A percentile compares a stretch with the other conserved stretches of the same genome.
phyloP scores from a whole-genome alignment of 805 yeast species.

The Teunomyces funiuensis region DNA sequence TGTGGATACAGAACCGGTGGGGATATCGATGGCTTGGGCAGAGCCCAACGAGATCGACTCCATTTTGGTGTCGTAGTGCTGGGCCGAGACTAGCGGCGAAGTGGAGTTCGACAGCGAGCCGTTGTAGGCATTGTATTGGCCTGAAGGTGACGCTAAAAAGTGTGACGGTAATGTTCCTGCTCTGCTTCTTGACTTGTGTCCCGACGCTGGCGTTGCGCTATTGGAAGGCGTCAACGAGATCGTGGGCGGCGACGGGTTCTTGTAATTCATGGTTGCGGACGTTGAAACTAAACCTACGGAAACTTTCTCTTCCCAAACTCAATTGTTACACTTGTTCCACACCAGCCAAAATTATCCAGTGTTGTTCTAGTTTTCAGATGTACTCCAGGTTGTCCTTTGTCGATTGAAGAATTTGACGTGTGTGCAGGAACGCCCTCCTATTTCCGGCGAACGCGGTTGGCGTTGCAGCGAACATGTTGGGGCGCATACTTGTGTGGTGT shows the following conservation, averaged over 20 bases:
- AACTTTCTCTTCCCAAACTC: too few species aligned
- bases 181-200: constrained; percentile 52
- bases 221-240: constrained; percentile 29
- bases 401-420: neutral
- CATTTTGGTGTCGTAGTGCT: constrained; percentile 10
- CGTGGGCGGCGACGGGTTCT: constrained; percentile 31
- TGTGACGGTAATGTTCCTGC: constrained; percentile 80
- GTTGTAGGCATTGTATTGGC: constrained; percentile 1
- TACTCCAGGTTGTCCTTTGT: constrained; percentile 2
- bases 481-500: neutral
- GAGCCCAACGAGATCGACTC: constrained; percentile 21
- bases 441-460: constrained; percentile 6
- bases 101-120: constrained; percentile 10
- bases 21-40: constrained; percentile 19
- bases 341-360: too few species aligned
- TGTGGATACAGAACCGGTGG: constrained; percentile 16
- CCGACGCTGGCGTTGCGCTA: constrained; percentile 14
- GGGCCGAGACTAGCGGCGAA: constrained; percentile 7
- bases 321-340: too few species aligned
- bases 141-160: constrained; percentile 25
- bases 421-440: constrained; percentile 3
- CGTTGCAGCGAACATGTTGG: constrained; percentile 1
- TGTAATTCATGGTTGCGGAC: constrained; percentile 5
- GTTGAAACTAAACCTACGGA: too few species aligned
- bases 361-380: neutral